Conservation (phyloP, 768 basidiomycete genomes). For the Tricholomella constricta region DNA sequence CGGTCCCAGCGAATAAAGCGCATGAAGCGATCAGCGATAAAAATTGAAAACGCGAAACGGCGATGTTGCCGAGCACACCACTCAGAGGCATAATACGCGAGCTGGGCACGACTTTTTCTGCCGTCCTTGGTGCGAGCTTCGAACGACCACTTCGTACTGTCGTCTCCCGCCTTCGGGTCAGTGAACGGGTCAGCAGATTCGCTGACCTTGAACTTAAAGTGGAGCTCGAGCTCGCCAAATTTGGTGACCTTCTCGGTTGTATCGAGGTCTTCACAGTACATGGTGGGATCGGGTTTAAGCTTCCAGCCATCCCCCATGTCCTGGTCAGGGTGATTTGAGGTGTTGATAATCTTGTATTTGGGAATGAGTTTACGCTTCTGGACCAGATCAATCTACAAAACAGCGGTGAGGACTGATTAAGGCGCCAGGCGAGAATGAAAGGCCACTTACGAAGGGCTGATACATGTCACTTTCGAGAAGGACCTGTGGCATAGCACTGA, state of each 20-base stretch:
- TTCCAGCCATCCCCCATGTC: background rate
- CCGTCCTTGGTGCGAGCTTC: background rate
- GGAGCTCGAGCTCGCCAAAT: conserved; percentile 11
- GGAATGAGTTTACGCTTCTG: conserved; percentile 3
- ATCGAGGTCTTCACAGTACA: conserved; percentile 8
- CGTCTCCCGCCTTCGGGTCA: background rate
- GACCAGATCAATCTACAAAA: conserved; percentile 2
- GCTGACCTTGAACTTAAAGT: conserved; percentile 19
- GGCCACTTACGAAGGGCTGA: conserved; percentile 3
- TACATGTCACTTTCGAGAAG: background rate
- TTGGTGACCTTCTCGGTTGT: conserved; percentile 2
- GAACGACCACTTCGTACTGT: background rate
- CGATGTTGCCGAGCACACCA: conserved; percentile 30
- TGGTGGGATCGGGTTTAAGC: conserved; percentile 4
- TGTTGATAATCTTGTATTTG: conserved; percentile 13
- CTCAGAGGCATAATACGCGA: conserved; percentile 23
- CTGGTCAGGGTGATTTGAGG: conserved; percentile 6
- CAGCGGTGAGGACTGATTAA: background rate
- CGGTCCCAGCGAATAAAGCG: conserved; percentile 38
- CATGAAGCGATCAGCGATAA: conserved; percentile 22
- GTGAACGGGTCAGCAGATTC: conserved; percentile 13
- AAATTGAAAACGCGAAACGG: conserved; percentile 27
- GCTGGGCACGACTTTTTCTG: conserved; percentile 20
- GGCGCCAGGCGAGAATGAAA: background rate
- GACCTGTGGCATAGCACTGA: background rate